Conservation (phyloP, 768 basidiomycete species). For the Xerocomellus dryophilus region DNA sequence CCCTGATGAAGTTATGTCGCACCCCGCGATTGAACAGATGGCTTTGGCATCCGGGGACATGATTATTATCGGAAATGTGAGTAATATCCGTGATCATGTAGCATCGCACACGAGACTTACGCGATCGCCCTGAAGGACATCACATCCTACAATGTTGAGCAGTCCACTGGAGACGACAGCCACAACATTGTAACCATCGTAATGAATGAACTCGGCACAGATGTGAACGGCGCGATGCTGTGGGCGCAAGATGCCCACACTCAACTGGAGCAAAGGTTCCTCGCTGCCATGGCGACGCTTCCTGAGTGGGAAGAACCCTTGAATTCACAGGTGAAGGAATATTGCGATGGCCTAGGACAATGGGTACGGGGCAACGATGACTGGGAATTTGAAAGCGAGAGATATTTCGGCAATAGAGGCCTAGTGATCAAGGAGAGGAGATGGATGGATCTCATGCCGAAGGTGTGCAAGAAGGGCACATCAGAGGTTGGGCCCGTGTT, state of each 20-base stretch:
- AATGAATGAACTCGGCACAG: slow-evolving; percentile 38
- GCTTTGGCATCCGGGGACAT: slow-evolving; percentile 30
- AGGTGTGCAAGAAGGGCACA: not conserved
- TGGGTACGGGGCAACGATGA: slow-evolving; percentile 36
- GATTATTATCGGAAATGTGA: slow-evolving; percentile 37
- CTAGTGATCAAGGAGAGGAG: slow-evolving; percentile 7
- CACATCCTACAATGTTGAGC: slow-evolving; percentile 33
- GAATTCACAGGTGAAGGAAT: slow-evolving; percentile 41
- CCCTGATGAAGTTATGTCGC: slow-evolving; percentile 40
- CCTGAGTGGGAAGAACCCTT: slow-evolving; percentile 43
- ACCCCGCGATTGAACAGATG: slow-evolving; percentile 37
- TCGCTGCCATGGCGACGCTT: slow-evolving; percentile 14
- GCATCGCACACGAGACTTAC: not conserved
- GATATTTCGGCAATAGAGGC: slow-evolving; percentile 6
- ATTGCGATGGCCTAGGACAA: slow-evolving; percentile 47
- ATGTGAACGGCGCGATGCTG: slow-evolving; percentile 16
- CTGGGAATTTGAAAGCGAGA: slow-evolving; percentile 7
- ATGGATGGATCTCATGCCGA: slow-evolving; percentile 8
- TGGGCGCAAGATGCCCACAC: slow-evolving; percentile 14
- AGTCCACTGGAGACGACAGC: slow-evolving; percentile 23
- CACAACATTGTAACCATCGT: slow-evolving; percentile 49
- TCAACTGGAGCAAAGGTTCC: slow-evolving; percentile 5
- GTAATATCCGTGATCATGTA: not conserved
- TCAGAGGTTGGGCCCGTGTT: slow-evolving; percentile 3
- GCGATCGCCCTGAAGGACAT: slow-evolving; percentile 20